These are phyloP conservation scores for Cucumis melo DNA, from an alignment of 306 rosid species.

Conservation along the genomic window DNA sequence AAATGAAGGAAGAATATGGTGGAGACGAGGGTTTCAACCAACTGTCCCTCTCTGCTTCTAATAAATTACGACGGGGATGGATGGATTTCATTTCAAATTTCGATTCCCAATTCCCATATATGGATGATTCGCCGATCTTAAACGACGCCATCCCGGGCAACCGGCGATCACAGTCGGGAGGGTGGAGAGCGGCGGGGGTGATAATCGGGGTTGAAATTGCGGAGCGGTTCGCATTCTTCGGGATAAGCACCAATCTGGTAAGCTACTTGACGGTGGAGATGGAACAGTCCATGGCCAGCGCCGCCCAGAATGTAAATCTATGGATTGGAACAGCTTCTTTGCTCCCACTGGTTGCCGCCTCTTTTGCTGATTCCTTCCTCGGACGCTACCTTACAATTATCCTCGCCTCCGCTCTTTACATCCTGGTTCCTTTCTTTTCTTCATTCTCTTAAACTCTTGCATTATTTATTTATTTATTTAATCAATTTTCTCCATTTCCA, in stretches of 20 bases:
- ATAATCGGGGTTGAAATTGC: conserved; percentile 24
- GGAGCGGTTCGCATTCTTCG: conserved; percentile 29
- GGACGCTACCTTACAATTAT: conserved; percentile 29
- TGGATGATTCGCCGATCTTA: background rate
- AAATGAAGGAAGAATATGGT: too few species aligned
- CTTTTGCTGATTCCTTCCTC: conserved; percentile 27
- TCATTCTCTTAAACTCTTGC: too few species aligned
- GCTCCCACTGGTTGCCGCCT: conserved; percentile 24
- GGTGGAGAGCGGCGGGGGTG: background rate
- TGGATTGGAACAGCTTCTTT: conserved; percentile 24
- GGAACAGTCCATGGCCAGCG: conserved; percentile 25
- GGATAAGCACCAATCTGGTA: conserved; percentile 21
- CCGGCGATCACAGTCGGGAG: background rate
- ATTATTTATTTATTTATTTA: too few species aligned
- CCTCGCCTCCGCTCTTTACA: conserved; percentile 19
- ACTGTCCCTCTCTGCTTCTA: too few species aligned
- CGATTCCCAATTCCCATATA: too few species aligned
- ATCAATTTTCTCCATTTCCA: too few species aligned
- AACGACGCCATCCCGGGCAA: background rate
- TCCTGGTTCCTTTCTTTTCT: conserved; percentile 13
- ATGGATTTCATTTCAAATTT: too few species aligned
- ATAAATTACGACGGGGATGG: too few species aligned
- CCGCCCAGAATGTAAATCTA: conserved; percentile 21
- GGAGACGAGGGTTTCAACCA: too few species aligned
- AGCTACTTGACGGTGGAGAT: conserved; percentile 20